Base-by-base conservation (phyloP, 176 grass and related monocot species). In the Avena insularis region DNA sequence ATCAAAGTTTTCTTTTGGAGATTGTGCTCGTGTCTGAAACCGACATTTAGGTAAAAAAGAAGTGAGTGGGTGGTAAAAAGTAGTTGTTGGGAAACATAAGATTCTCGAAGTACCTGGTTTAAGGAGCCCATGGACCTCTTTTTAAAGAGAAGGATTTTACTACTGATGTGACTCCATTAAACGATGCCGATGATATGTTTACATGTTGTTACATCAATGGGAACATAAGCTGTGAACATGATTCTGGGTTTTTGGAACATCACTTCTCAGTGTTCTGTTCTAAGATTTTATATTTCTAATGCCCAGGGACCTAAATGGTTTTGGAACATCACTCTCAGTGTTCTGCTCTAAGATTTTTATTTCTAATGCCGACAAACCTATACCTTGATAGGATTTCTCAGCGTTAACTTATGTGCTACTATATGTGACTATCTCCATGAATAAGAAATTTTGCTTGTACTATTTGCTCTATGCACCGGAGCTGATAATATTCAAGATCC, bases 71-170 rank as follows among this genome's bases (percentile, higher is more conserved):
- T 66, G 60, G 15, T 75, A 4, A 29, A 33, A 66, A 81, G 3
- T 81, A 65, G 45, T 50, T 62, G 14, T 11, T 50, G 79, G 21
- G 59, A 49, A 43, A 49, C 45, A 79, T 79, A 79, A 66, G 79
- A 12, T 81, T 81, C 40, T 19, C 21, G 66, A 64, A 47, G 43
- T 20, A 48, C 60, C 62, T 66, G 43, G 60, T 67, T 81, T 66
- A 35, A 65, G 56, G 61, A 81, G 62, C 46, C 16, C 45, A 67
- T 82, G 46, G 51, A 27, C 9, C 20, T 50, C 17, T 67, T 81
- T 66, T 63, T 67, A n/a, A 78, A 57, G 16, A 78, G 23, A 67
- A 68, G 25, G 25, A 50, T 51, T 27, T 54, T 76, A 82, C 27
- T 15, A 82, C 45, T 20, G 27, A 51, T 82, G 62, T 82, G 49